phyloP scores from a whole-genome alignment of 192 early-diverging fungal genomes.

The Umbelopsis sp. region DNA sequence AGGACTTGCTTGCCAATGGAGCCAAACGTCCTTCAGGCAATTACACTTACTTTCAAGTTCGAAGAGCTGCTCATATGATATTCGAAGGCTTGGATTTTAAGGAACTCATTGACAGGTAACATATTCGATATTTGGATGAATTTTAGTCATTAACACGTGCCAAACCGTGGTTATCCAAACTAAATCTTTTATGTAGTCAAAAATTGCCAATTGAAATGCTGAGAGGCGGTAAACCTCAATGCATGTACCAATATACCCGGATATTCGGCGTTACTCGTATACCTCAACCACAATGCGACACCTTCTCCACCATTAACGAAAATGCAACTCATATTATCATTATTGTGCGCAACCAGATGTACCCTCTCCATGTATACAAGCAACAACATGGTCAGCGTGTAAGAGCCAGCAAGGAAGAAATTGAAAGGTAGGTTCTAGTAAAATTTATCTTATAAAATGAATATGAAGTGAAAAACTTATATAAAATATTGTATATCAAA shows the following conservation, averaged over 20 bases:
- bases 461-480: constrained; percentile 6
- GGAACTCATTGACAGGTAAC: constrained; percentile 65
- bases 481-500: constrained; percentile 30
- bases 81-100: constrained; percentile 72
- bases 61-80: constrained; percentile 76
- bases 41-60: constrained; percentile 79
- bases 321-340: constrained; percentile 64
- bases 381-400: constrained; percentile 53
- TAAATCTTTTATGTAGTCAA: constrained; percentile 29
- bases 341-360: constrained; percentile 78
- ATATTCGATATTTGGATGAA: neutral
- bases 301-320: constrained; percentile 51
- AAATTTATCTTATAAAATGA: neutral
- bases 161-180: neutral
- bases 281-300: constrained; percentile 76
- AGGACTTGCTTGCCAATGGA: constrained; percentile 30
- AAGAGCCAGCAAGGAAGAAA: constrained; percentile 56
- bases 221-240: constrained; percentile 65
- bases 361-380: constrained; percentile 64
- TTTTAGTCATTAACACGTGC: neutral
- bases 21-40: constrained; percentile 37
- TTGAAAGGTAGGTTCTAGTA: constrained; percentile 62
- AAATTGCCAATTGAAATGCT: constrained; percentile 62
- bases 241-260: constrained; percentile 86
- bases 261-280: constrained; percentile 83